A percentile compares a stretch with the other conserved stretches of the same genome.
Conservation (phyloP, 495 filamentous ascomycete genomes). For the Neurospora pannonica region DNA sequence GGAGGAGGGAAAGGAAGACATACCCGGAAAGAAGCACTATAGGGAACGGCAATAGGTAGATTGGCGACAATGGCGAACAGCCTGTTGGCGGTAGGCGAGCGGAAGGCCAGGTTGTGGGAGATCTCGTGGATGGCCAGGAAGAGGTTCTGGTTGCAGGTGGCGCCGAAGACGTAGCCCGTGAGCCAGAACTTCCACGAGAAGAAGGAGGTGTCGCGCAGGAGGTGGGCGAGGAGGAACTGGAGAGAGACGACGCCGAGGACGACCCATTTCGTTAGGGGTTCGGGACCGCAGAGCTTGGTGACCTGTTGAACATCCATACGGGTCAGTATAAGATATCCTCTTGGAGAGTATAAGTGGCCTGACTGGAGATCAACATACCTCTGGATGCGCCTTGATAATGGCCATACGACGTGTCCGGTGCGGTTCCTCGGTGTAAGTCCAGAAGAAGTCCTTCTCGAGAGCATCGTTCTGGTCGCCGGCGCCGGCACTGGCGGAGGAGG, state of each 20-base stretch:
- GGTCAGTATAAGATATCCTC: background rate
- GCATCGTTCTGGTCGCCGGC: constrained; percentile 15
- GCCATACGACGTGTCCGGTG: constrained; percentile 81
- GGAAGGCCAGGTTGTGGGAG: constrained; percentile 94
- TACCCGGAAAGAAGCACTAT: constrained; percentile 91
- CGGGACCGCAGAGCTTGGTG: constrained; percentile 93
- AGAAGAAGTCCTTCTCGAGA: constrained; percentile 52
- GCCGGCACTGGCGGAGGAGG: background rate
- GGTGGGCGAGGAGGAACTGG: constrained; percentile 70
- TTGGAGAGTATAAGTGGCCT: constrained; percentile 1
- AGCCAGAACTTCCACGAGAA: constrained; percentile 76
- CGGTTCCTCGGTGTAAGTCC: constrained; percentile 98
- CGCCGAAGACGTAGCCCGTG: constrained; percentile 85
- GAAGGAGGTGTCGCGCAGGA: constrained; percentile 69
- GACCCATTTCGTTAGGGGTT: constrained; percentile 90
- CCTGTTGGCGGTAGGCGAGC: constrained; percentile 72
- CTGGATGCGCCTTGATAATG: constrained; percentile 97
- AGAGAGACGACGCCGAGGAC: constrained; percentile 76
- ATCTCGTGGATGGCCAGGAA: constrained; percentile 99
- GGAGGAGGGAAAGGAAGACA: constrained; percentile 10
- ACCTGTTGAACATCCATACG: constrained; percentile 45
- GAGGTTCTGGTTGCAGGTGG: constrained; percentile 95
- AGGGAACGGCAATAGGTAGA: constrained; percentile 88
- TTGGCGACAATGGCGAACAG: constrained; percentile 88
- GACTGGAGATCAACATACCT: constrained; percentile 43